These are phyloP conservation scores for Syzygium aromaticum DNA, from an alignment of 345 rosid genomes.

Conservation along the genomic window DNA sequence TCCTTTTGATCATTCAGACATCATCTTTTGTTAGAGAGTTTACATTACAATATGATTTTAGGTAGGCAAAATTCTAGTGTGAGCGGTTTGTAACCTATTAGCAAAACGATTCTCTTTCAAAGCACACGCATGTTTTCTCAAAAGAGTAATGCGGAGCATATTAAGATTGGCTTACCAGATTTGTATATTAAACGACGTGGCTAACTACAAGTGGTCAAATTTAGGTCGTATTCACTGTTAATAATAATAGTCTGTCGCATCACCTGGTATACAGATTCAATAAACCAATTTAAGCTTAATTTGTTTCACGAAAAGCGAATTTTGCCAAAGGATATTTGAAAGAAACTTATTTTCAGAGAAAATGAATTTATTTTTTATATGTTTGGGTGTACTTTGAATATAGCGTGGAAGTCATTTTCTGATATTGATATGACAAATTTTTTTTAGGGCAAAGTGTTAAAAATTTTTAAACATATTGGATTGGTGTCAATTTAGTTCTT, in stretches of 20 bases:
- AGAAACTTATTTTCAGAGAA: neutral
- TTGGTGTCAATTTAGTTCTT: too few species aligned
- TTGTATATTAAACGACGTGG: neutral
- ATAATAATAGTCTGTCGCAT: too few species aligned
- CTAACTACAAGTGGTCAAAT: too few species aligned
- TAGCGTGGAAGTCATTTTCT: neutral
- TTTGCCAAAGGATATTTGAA: neutral
- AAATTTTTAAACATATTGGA: too few species aligned
- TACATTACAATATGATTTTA: too few species aligned
- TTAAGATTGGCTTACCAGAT: neutral
- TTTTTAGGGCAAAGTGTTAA: too few species aligned
- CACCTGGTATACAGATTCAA: too few species aligned
- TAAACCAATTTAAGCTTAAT: neutral
- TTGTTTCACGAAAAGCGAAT: neutral
- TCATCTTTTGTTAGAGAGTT: neutral
- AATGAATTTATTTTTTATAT: neutral
- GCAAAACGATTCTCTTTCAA: too few species aligned
- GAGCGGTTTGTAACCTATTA: neutral
- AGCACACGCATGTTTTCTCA: too few species aligned
- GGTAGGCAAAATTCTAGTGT: neutral
- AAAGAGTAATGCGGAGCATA: too few species aligned
- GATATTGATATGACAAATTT: neutral
- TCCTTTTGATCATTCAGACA: neutral
- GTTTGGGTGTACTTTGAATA: neutral
- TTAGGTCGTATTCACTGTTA: too few species aligned